These are phyloP conservation scores for Hyphopichia fennica DNA, from an alignment of 1,139 yeast species.

Conservation along the genomic window DNA sequence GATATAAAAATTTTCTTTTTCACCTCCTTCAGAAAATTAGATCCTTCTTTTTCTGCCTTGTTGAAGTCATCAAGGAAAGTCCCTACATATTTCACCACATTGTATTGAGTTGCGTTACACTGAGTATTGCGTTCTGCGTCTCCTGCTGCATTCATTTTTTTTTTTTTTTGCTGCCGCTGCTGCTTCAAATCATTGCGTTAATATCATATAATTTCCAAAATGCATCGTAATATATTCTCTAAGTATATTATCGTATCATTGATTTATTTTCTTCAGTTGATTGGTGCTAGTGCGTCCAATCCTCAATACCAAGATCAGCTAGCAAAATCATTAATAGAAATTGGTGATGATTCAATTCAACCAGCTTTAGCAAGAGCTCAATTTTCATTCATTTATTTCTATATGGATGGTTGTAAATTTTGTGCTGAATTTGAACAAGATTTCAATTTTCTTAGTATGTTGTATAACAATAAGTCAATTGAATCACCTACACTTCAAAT, in stretches of 20 bases:
- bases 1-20: neutral
- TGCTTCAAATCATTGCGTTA: too few relatives aligned
- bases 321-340: neutral
- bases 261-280: neutral
- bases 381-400: conserved; percentile 43
- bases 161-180: too few relatives aligned
- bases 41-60: too few relatives aligned
- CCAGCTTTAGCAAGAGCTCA: conserved; percentile 19
- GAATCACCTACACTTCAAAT: conserved; percentile 24
- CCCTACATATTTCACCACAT: too few relatives aligned
- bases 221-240: too few relatives aligned
- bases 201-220: too few relatives aligned
- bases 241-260: neutral
- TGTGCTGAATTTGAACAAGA: conserved; percentile 38
- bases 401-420: conserved; percentile 36
- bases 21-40: neutral
- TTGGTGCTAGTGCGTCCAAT: neutral
- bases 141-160: too few relatives aligned
- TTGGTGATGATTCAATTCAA: conserved; percentile 18
- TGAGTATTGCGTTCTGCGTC: too few relatives aligned
- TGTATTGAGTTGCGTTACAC: too few relatives aligned
- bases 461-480: conserved; percentile 18
- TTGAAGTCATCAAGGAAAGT: too few relatives aligned
- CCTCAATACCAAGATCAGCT: neutral
- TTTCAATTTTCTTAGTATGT: conserved; percentile 30